These are phyloP conservation scores for Trichophyton schoenleinii DNA, from an alignment of 2,329 filamentous ascomycete genomes.

Conservation along the genomic window DNA sequence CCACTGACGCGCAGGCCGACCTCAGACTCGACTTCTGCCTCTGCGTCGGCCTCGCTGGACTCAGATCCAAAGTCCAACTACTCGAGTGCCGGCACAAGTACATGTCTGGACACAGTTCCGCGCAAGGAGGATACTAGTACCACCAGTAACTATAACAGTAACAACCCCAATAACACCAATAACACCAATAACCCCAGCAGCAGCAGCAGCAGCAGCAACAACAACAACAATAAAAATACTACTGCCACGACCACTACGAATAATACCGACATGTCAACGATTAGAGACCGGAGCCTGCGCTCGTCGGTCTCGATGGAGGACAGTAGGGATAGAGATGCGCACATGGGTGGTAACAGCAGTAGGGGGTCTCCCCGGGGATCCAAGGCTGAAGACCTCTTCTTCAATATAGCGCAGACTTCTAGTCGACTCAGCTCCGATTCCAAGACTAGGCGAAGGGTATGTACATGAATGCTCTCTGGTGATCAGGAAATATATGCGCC, in stretches of 20 bases:
- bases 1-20: slow-evolving; percentile 16
- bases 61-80: slow-evolving; percentile 8
- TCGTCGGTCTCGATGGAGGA: neutral
- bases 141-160: neutral
- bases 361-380: slow-evolving; percentile 18
- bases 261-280: too few species aligned
- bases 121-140: neutral
- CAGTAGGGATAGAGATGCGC: neutral
- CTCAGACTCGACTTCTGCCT: slow-evolving; percentile 11
- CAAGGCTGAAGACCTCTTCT: slow-evolving; percentile 32
- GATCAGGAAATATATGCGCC: too few species aligned
- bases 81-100: neutral
- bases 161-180: too few species aligned
- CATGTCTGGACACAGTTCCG: neutral
- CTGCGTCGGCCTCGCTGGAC: slow-evolving; percentile 4
- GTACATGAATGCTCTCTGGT: neutral
- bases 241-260: too few species aligned
- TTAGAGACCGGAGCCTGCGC: neutral
- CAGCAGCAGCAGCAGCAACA: too few species aligned
- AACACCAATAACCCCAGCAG: too few species aligned
- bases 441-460: slow-evolving; percentile 22
- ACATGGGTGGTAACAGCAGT: slow-evolving; percentile 11
- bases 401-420: slow-evolving; percentile 35
- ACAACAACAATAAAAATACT: too few species aligned
- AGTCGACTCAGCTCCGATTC: slow-evolving; percentile 26